A percentile compares a stretch with the other conserved stretches of the same genome.
These are phyloP conservation scores for Torulaspora gathmanii DNA, from an alignment of 805 yeast genomes.

Conservation along the genomic window DNA sequence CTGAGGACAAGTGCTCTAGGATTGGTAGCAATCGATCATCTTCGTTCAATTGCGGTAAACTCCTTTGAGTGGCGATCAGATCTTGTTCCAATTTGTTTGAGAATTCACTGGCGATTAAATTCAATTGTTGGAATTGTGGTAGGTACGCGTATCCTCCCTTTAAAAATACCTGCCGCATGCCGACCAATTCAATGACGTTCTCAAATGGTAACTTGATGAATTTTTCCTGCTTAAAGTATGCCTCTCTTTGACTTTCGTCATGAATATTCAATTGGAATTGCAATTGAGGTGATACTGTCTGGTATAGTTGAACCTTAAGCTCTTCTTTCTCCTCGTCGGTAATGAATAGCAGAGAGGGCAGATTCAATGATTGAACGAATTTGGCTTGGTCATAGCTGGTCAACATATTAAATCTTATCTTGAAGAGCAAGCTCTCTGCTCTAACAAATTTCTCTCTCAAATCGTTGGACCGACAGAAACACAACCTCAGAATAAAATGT, in stretches of 20 bases:
- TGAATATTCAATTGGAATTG: constrained; percentile 37
- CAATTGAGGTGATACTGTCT: constrained; percentile 46
- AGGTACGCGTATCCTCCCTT: constrained; percentile 73
- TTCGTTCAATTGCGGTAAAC: constrained; percentile 81
- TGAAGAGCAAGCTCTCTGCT: constrained; percentile 72
- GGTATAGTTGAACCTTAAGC: constrained; percentile 46
- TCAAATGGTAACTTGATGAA: constrained; percentile 87
- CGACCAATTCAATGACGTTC: constrained; percentile 70
- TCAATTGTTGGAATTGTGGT: constrained; percentile 74
- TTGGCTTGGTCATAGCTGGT: constrained; percentile 62
- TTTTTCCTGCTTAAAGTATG: constrained; percentile 52
- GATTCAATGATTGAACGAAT: constrained; percentile 60
- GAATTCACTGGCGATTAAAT: constrained; percentile 66
- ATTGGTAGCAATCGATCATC: constrained; percentile 86
- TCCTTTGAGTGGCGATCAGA: constrained; percentile 64
- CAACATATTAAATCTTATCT: constrained; percentile 61
- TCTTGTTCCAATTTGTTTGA: constrained; percentile 46
- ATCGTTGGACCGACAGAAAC: constrained; percentile 84
- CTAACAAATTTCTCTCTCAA: constrained; percentile 71
- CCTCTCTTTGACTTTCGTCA: constrained; percentile 43
- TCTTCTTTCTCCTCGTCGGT: constrained; percentile 53
- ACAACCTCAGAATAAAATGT: constrained; percentile 81
- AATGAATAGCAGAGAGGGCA: constrained; percentile 66
- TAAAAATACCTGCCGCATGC: constrained; percentile 64
- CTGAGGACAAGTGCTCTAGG: constrained; percentile 68